Base-by-base conservation (phyloP, 2,329 filamentous ascomycete species). In the Ophidiomyces ophidiicola region DNA sequence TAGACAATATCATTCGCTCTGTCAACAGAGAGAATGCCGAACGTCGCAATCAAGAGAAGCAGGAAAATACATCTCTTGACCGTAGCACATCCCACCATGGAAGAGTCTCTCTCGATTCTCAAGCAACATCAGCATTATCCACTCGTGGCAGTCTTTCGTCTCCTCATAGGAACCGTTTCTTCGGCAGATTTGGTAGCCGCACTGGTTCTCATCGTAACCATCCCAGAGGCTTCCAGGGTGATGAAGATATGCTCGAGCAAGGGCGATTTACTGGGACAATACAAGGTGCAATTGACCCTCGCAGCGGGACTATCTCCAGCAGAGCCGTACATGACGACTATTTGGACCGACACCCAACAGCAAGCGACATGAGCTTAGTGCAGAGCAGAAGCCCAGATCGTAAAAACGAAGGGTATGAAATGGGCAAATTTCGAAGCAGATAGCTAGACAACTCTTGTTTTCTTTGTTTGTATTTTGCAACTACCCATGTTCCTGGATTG, bases 161-260 rank as follows among this genome's bases (percentile, higher is more conserved):
- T 4, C 60, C 61, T 4, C 72, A 75, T 42, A 68, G 71, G 5
- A 78, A 77, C 46, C 68, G 76, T 2, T 80, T 80, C 60, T 75
- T 81, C 56, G 61, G 67, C 24, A 68, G 73, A n/a, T 50, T 54
- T 2, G 50, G 53, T 21, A 57, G 56, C 39, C 58, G 51, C 18
- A 46, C 34, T 40, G 48, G 36, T 17, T 10, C 43, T 2, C 14
- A 21, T 8, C 24, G 29, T 18, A 39, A 25, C 8, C 20, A 11
- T 36, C 33, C 11, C 6, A 28, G 41, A 26, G 17, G 32, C 8
- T 17, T 26, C 8, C 43, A 49, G 7, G 55, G 51, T 21, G 56
- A 63, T 6, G 62, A 54, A 2, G 59, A 69, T 43, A 48, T 70
- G 41, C 58, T 62, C 48, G 68, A 66, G 39, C 64, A 68, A 45